Evolutionary conservation across 148 eudicot genomes (phyloP).

Genomic region (Oxyria digyna): DNA sequence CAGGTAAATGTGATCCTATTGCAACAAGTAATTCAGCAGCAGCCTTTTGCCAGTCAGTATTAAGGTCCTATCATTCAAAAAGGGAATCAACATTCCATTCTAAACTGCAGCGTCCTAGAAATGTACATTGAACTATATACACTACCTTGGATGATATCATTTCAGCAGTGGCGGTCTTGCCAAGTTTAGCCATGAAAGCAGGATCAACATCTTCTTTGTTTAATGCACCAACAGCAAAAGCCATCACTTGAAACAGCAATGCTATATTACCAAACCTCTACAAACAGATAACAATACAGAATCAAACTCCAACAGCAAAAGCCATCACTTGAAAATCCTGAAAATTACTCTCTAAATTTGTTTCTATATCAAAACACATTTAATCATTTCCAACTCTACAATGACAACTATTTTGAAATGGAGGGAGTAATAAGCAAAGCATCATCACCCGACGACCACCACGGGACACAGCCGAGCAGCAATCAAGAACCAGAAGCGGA

Average conservation of each 20-base stretch:
- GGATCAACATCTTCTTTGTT: slow-evolving; percentile 52
- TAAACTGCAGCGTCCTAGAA: neutral
- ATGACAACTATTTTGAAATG: no score
- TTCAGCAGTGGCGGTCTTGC: slow-evolving; percentile 78
- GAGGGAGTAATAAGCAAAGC: slow-evolving; percentile 8
- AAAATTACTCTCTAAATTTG: no score
- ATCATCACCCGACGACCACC: slow-evolving; percentile 79
- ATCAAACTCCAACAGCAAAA: neutral
- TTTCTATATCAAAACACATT: no score
- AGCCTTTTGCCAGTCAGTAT: slow-evolving; percentile 95
- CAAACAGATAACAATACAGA: neutral
- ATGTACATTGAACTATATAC: neutral
- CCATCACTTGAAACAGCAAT: slow-evolving; percentile 86
- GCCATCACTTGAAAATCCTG: neutral
- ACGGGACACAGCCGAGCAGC: slow-evolving; percentile 74
- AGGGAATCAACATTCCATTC: neutral
- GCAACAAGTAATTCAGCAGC: slow-evolving; percentile 85
- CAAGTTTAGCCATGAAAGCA: slow-evolving; percentile 59
- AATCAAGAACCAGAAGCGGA: slow-evolving; percentile 89
- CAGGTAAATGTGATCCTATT: slow-evolving; percentile 87
- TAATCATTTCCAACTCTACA: no score
- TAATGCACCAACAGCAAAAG: slow-evolving; percentile 57
- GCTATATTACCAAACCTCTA: slow-evolving; percentile 92
- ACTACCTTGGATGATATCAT: slow-evolving; percentile 86
- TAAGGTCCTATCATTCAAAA: slow-evolving; percentile 45